Evolutionary conservation across 2,329 filamentous ascomycete species (phyloP), one percentile per base, ranked within the genome.

Genomic region (Lachnellula hyalina): DNA sequence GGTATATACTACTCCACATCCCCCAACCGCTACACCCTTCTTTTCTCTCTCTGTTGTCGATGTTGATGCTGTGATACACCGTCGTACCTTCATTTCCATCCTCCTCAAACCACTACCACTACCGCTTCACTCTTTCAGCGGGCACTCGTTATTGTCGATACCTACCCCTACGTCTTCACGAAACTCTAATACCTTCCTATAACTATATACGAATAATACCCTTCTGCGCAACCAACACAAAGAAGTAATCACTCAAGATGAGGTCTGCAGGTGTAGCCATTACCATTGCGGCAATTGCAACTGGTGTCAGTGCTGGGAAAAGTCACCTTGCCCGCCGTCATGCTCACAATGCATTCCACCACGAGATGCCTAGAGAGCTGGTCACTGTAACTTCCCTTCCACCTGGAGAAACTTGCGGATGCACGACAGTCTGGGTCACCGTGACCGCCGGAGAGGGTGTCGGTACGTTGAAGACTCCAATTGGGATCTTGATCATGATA

Each of bases 111-210:
- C 54, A 55, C n/a, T n/a, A 28, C 28, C 56, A 77, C 73, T 68
- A 86, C 85, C 85, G 86, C 86, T 89, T 89, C 87, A 90, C 84
- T 90, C 89, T 73, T 90, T 92, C 76, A 91, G 88, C 88, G 87
- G 88, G 82, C 86, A 84, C 77, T 89, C 85, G 8, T 32, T 32
- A 9, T 32, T 32, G 75, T 87, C 87, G 68, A 60, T 63, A 62
- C 65, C 47, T 54, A 57, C 57, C 57, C 5, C 3, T 52, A 56
- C 52, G 51, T 59, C 49, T 54, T 47, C 51, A 44, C 40, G 28
- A 32, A 9, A 2, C 28, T 32, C 8, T 32, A 32, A 32, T 32
- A 9, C 28, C 56, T 32, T 9, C 28, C 28, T 8, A 11, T 11
- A 9, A n/a, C n/a, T 25, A 7, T 25, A 11, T 9, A 32, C 28